These are phyloP conservation scores for Ilex aquifolium DNA, from an alignment of 257 asterid species.

Conservation along the genomic window DNA sequence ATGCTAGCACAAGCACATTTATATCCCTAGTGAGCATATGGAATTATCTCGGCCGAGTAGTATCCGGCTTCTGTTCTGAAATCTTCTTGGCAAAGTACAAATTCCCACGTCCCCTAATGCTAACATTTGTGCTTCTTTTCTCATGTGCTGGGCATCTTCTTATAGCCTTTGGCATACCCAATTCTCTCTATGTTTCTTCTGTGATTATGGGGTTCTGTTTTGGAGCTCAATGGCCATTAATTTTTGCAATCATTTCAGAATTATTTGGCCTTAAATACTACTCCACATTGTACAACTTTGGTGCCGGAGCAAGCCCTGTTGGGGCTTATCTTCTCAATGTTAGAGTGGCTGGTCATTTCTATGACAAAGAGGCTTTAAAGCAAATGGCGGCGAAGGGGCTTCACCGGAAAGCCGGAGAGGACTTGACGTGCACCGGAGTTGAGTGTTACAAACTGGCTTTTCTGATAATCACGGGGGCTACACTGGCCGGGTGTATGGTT, in stretches of 20 bases:
- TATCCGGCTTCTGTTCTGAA: conserved; percentile 37
- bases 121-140: conserved; percentile 29
- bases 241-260: conserved; percentile 41
- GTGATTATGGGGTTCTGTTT: conserved; percentile 39
- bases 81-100: conserved; percentile 29
- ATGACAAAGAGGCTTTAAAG: conserved; percentile 39
- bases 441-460: conserved; percentile 44
- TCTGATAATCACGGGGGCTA: conserved; percentile 37
- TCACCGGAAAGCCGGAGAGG: conserved; percentile 27
- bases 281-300: conserved; percentile 42
- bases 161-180: conserved; percentile 35
- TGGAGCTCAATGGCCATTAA: conserved; percentile 51
- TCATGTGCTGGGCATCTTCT: conserved; percentile 43
- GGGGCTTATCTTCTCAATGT: conserved; percentile 52
- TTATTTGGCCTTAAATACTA: conserved; percentile 46
- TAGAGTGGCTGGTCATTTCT: conserved; percentile 39
- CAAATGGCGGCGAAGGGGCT: conserved; percentile 37
- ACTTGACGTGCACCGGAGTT: conserved; percentile 36
- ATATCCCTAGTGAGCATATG: conserved; percentile 48
- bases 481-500: conserved; percentile 31
- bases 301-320: conserved; percentile 54
- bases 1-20: conserved; percentile 33
- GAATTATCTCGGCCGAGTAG: conserved; percentile 41
- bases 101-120: conserved; percentile 41
- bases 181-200: conserved; percentile 39